These are phyloP conservation scores for Begonia fuchsioides DNA, from an alignment of 306 rosid genomes.

Conservation along the genomic window DNA sequence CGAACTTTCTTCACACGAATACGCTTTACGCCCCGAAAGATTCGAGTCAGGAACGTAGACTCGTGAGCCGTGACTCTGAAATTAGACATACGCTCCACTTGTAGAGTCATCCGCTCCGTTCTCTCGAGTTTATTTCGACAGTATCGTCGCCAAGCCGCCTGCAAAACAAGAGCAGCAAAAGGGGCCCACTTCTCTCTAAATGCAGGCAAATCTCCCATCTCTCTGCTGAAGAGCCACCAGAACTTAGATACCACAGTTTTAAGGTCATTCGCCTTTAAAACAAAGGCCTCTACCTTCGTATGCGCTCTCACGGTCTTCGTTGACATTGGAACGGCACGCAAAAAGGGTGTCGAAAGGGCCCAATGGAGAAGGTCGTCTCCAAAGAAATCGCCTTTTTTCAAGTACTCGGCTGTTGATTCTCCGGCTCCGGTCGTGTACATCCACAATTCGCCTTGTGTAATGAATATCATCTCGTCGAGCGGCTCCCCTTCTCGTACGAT, in stretches of 20 bases:
- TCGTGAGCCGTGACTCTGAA: too few species aligned
- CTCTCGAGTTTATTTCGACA: background rate
- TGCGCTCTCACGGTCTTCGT: slow-evolving; percentile 1
- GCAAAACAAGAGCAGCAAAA: slow-evolving; percentile 3
- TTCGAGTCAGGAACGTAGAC: too few species aligned
- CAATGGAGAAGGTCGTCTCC: slow-evolving; percentile 13
- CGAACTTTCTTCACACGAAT: too few species aligned
- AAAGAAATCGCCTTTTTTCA: slow-evolving; percentile 2
- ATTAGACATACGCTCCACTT: too few species aligned
- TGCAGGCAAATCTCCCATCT: background rate
- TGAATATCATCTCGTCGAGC: slow-evolving; percentile 12
- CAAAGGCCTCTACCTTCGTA: slow-evolving; percentile 14
- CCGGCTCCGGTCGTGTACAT: background rate
- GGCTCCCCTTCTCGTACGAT: slow-evolving; percentile 13
- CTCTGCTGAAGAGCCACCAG: slow-evolving; percentile 8
- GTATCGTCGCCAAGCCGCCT: slow-evolving; percentile 4
- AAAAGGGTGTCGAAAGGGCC: background rate
- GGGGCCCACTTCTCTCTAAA: background rate
- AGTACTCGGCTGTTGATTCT: background rate
- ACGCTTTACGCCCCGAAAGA: too few species aligned
- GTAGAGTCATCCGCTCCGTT: background rate
- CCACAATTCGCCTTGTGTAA: slow-evolving; percentile 5
- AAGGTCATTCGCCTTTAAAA: slow-evolving; percentile 7
- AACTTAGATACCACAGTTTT: slow-evolving; percentile 5
- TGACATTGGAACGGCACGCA: slow-evolving; percentile 4